Evolutionary conservation across 345 rosid species (phyloP).

Genomic region (Physaria fendleri): DNA sequence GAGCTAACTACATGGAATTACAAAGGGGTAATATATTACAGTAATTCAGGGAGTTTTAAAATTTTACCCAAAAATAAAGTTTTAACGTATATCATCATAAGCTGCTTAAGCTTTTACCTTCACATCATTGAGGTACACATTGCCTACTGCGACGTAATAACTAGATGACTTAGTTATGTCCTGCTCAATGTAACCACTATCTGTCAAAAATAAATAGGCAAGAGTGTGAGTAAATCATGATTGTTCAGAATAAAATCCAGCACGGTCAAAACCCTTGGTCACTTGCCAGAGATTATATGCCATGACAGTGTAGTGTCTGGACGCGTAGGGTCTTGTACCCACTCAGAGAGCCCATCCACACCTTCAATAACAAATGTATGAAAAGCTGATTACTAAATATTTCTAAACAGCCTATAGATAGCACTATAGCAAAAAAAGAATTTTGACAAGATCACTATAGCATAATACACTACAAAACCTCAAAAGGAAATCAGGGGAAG

Average conservation of each 20-base stretch:
- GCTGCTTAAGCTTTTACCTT: slow-evolving; percentile 46
- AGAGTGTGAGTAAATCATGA: slow-evolving; percentile 12
- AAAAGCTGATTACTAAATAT: slow-evolving; percentile 9
- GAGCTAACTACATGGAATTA: not conserved
- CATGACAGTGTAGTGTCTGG: slow-evolving; percentile 80
- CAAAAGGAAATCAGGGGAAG: not conserved
- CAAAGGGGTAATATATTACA: not conserved
- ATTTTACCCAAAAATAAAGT: not conserved
- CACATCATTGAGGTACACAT: slow-evolving; percentile 61
- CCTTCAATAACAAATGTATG: slow-evolving; percentile 48
- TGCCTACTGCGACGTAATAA: slow-evolving; percentile 79
- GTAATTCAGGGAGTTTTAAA: not conserved
- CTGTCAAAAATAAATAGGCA: slow-evolving; percentile 31
- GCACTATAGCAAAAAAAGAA: no score
- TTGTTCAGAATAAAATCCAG: not conserved
- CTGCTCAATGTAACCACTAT: slow-evolving; percentile 58
- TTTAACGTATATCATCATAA: not conserved
- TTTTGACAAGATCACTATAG: no score
- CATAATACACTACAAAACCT: not conserved
- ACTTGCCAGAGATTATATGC: slow-evolving; percentile 68
- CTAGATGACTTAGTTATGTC: slow-evolving; percentile 55
- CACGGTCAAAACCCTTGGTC: not conserved
- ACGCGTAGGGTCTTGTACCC: slow-evolving; percentile 82
- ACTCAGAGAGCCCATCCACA: slow-evolving; percentile 65
- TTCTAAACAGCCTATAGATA: not conserved